phyloP scores from a whole-genome alignment of 352 stramenopile species.

The Globisporangium lucens region DNA sequence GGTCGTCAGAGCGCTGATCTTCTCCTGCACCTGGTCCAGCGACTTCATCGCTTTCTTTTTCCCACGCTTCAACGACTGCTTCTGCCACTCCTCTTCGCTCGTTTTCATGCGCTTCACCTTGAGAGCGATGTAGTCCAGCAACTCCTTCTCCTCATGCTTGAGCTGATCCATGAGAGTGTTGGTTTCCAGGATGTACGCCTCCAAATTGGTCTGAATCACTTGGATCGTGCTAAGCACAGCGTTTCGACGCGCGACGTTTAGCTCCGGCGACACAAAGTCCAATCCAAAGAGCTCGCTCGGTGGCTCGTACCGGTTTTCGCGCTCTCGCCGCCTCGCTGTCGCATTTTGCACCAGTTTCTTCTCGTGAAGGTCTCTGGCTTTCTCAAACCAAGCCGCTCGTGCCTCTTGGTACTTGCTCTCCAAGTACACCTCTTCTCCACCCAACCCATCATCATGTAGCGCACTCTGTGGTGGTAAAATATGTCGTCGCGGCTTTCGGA shows the following conservation, averaged over 20 bases:
- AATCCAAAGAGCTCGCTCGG: slow-evolving; percentile 48
- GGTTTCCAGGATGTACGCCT: slow-evolving; percentile 56
- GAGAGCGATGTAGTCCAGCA: slow-evolving; percentile 71
- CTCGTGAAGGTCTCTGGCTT: slow-evolving; percentile 37
- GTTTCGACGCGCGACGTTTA: slow-evolving; percentile 64
- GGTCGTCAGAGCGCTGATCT: slow-evolving; percentile 33
- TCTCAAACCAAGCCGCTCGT: slow-evolving; percentile 37
- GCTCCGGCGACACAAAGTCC: slow-evolving; percentile 58
- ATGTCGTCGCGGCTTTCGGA: slow-evolving; percentile 65
- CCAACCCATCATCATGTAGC: slow-evolving; percentile 19
- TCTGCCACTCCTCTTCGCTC: slow-evolving; percentile 79
- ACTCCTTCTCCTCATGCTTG: slow-evolving; percentile 57
- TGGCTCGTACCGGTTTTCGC: slow-evolving; percentile 39
- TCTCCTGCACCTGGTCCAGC: slow-evolving; percentile 50
- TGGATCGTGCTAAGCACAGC: slow-evolving; percentile 45
- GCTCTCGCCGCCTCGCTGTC: slow-evolving; percentile 23
- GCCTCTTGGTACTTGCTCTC: slow-evolving; percentile 65
- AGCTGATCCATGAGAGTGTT: slow-evolving; percentile 60
- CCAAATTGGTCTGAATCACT: slow-evolving; percentile 51
- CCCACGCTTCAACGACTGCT: slow-evolving; percentile 76
- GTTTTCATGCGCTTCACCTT: slow-evolving; percentile 77
- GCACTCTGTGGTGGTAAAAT: slow-evolving; percentile 20
- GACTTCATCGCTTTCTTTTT: slow-evolving; percentile 78
- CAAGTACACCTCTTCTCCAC: slow-evolving; percentile 55
- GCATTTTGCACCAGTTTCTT: slow-evolving; percentile 30